phyloP scores from a whole-genome alignment of 2,329 filamentous ascomycete species.

The Chrysoporthe puriensis region DNA sequence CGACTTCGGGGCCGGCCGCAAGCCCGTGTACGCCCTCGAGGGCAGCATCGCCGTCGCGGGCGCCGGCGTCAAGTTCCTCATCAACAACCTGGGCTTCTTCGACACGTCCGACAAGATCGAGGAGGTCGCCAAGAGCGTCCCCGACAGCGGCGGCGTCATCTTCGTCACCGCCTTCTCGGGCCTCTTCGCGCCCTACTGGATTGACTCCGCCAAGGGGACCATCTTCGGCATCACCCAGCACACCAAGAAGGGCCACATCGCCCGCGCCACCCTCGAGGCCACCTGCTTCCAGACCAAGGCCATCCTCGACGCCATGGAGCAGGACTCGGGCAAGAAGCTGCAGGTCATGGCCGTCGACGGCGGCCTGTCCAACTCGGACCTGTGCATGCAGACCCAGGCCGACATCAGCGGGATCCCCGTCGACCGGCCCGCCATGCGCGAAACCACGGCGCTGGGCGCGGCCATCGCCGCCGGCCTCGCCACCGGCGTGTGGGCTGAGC shows the following conservation, averaged over 20 bases:
- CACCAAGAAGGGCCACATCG: conserved; percentile 84
- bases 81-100: conserved; percentile 67
- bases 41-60: conserved; percentile 84
- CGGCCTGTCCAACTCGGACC: conserved; percentile 84
- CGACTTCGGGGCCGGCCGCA: conserved; percentile 66
- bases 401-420: conserved; percentile 83
- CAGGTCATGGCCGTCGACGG: conserved; percentile 81
- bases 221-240: conserved; percentile 86
- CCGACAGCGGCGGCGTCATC: conserved; percentile 80
- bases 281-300: conserved; percentile 93
- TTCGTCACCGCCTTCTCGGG: conserved; percentile 92
- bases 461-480: conserved; percentile 90
- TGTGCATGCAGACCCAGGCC: conserved; percentile 91
- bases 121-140: conserved; percentile 54
- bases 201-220: conserved; percentile 88
- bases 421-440: conserved; percentile 83
- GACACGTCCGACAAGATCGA: conserved; percentile 53
- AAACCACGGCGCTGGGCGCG: conserved; percentile 86
- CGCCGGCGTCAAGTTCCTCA: conserved; percentile 75
- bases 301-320: conserved; percentile 89
- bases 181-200: conserved; percentile 92
- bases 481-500: conserved; percentile 74
- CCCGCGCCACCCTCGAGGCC: conserved; percentile 85
- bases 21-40: conserved; percentile 79
- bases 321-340: conserved; percentile 78